Percentiles rank a stretch among this genome's conserved stretches.
phyloP scores from a whole-genome alignment of 225 moss, liverwort and hornwort genomes.

The Climacium dendroides region DNA sequence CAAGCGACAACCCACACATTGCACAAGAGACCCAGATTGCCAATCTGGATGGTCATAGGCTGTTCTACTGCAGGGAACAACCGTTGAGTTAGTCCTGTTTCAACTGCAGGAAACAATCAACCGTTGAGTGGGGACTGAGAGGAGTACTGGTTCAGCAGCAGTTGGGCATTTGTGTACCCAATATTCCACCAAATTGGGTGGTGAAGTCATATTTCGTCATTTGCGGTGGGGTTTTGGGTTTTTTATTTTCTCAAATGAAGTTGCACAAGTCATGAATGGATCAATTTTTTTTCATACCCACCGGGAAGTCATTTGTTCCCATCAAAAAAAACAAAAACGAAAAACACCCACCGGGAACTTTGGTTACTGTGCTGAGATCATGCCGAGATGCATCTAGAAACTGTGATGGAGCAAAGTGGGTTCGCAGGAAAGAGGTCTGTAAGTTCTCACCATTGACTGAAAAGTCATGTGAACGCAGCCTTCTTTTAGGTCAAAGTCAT shows the following conservation, averaged over 20 bases:
- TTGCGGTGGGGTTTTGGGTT: too few species aligned
- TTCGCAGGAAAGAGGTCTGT: background rate
- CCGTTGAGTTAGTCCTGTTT: too few species aligned
- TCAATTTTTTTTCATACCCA: background rate
- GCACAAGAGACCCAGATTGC: too few species aligned
- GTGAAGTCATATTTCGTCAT: background rate
- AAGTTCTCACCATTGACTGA: background rate
- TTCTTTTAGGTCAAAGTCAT: background rate
- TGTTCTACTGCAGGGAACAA: too few species aligned
- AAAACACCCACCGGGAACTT: too few species aligned
- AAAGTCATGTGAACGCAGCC: background rate
- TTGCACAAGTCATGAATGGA: background rate
- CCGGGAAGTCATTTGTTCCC: too few species aligned
- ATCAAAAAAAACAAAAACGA: too few species aligned
- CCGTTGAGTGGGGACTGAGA: too few species aligned
- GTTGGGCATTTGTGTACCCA: background rate
- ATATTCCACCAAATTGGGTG: background rate
- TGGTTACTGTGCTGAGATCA: background rate
- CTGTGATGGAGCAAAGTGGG: background rate
- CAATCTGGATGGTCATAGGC: too few species aligned
- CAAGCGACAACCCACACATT: too few species aligned
- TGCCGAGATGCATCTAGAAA: background rate
- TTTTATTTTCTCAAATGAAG: too few species aligned
- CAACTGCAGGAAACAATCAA: too few species aligned
- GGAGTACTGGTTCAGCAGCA: background rate